Conservation (phyloP, 495 filamentous ascomycete genomes). For the Podospora pseudocomata region DNA sequence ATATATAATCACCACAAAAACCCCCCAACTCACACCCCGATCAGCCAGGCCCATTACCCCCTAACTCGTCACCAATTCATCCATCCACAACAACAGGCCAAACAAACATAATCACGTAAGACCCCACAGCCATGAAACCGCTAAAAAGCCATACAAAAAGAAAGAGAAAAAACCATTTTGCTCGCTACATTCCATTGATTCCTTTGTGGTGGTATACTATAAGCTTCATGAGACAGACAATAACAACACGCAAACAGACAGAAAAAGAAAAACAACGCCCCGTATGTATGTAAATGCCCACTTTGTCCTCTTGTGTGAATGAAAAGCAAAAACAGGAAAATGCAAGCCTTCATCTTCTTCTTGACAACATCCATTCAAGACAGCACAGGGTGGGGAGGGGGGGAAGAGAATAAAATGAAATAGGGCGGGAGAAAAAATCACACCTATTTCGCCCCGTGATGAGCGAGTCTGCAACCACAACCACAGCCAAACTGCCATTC, state of each 20-base stretch:
- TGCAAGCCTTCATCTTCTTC: background rate
- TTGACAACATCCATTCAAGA: background rate
- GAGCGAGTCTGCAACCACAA: background rate
- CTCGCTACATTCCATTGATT: background rate
- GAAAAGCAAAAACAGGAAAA: constrained; percentile 6
- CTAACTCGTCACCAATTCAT: too few species aligned
- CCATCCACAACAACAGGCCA: too few species aligned
- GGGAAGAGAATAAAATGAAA: too few species aligned
- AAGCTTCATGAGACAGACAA: background rate
- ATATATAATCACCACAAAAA: too few species aligned
- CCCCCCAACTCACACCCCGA: too few species aligned
- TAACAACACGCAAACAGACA: background rate
- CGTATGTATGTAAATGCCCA: background rate
- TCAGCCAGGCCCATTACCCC: too few species aligned
- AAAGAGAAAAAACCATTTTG: background rate
- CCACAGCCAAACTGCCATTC: constrained; percentile 6
- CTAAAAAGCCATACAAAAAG: background rate
- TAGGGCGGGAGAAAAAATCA: background rate
- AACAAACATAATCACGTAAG: background rate
- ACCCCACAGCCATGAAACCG: background rate
- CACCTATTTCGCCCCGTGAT: background rate
- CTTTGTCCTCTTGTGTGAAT: background rate
- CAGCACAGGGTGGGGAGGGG: background rate
- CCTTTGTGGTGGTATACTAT: background rate
- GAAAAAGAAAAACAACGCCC: background rate